phyloP scores from a whole-genome alignment of 805 yeast species.

The Monosporozyma yasuniensis region DNA sequence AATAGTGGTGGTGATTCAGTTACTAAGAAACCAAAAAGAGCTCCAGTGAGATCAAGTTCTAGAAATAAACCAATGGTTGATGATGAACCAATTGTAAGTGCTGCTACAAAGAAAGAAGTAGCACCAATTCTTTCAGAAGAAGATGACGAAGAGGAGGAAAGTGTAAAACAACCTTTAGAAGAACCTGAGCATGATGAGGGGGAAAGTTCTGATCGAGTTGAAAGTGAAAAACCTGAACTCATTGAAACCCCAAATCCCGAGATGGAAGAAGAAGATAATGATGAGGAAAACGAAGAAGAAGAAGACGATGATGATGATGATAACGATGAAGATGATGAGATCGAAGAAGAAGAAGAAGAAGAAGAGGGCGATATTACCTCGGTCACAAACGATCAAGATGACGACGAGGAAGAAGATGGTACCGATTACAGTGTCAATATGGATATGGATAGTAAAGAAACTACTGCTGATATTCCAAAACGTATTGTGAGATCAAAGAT shows the following conservation, averaged over 20 bases:
- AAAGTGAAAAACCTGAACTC: no score
- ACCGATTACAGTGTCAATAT: neutral
- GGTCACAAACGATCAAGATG: slow-evolving; percentile 8
- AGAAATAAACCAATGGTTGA: neutral
- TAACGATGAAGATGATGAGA: slow-evolving; percentile 13
- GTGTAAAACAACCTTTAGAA: slow-evolving; percentile 6
- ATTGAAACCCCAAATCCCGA: neutral
- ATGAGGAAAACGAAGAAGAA: slow-evolving; percentile 13
- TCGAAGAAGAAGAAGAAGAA: slow-evolving; percentile 16
- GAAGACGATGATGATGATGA: slow-evolving; percentile 18
- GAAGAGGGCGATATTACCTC: slow-evolving; percentile 10
- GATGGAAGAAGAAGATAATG: slow-evolving; percentile 12
- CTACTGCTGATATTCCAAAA: slow-evolving; percentile 10
- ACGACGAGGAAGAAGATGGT: slow-evolving; percentile 15
- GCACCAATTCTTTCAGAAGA: slow-evolving; percentile 2
- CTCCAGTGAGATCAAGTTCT: neutral
- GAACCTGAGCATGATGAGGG: slow-evolving; percentile 8
- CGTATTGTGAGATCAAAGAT: slow-evolving; percentile 15
- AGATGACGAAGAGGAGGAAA: slow-evolving; percentile 6
- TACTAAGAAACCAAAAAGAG: slow-evolving; percentile 4
- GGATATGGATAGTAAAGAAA: slow-evolving; percentile 1
- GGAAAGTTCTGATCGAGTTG: no score
- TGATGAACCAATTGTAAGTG: neutral
- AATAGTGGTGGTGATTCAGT: slow-evolving; percentile 9
- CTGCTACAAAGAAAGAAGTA: neutral